Conservation (phyloP, 306 rosid genomes). For the Cucumis melo region DNA sequence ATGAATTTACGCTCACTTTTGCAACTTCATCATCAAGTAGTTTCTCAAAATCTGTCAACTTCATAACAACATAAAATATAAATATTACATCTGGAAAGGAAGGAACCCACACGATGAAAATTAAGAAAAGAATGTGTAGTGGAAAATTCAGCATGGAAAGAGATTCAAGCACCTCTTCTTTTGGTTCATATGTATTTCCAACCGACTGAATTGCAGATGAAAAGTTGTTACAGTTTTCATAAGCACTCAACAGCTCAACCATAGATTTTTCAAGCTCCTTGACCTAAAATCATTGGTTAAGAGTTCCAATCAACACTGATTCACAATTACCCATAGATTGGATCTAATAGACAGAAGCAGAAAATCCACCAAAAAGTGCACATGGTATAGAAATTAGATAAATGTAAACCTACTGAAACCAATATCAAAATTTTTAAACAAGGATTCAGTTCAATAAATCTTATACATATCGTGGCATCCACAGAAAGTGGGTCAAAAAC, state of each 20-base stretch:
- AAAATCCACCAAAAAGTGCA: background rate
- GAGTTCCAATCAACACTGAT: background rate
- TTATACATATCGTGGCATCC: background rate
- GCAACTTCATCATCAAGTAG: constrained; percentile 44
- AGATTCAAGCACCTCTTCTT: constrained; percentile 35
- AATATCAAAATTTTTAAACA: background rate
- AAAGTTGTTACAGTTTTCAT: constrained; percentile 37
- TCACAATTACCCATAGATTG: background rate
- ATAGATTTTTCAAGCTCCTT: constrained; percentile 64
- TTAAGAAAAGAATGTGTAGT: background rate
- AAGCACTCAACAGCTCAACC: constrained; percentile 33
- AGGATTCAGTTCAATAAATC: background rate
- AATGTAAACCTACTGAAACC: background rate
- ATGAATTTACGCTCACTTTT: constrained; percentile 25
- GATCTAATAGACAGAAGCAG: background rate
- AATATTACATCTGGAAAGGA: background rate
- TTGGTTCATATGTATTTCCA: constrained; percentile 46
- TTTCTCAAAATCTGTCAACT: constrained; percentile 61
- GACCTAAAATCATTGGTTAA: constrained; percentile 27
- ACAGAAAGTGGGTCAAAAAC: background rate
- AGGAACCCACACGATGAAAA: background rate
- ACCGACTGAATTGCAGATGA: constrained; percentile 50
- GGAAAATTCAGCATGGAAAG: constrained; percentile 8
- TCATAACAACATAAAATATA: background rate
- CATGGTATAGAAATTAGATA: background rate